Evolutionary conservation across 768 basidiomycete species (phyloP), one percentile per base, ranked within the genome.

Genomic region (Boletus huronensis): DNA sequence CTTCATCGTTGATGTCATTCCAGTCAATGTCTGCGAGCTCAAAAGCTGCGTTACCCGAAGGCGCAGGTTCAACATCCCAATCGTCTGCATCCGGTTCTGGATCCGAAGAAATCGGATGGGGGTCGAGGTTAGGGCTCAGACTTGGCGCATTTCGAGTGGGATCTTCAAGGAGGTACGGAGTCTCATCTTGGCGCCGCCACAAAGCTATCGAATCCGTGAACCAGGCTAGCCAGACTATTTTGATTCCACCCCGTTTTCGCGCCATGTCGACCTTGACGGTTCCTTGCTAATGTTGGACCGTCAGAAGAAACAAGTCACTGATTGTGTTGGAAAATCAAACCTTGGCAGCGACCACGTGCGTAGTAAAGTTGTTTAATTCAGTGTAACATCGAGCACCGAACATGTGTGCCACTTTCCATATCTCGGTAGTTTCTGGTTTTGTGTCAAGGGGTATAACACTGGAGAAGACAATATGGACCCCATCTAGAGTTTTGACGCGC

Each of bases 361-460:
- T 98, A 21, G 90, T 80, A 2, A 79, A 73, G 26, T 68, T 70
- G 5, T 77, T 78, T 38, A 97, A 67, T 58, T 92, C 85, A 16
- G 80, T 85, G 44, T 84, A 80, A 69, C 88, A 91, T 44, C 76
- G 77, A 3, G 96, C 96, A 9, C 96, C 96, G 62, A 97, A 98
- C 73, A 89, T 86, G 45, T 81, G 79, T 13, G 96, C 93, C 68
- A 87, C 78, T 60, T 82, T 79, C 93, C 93, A 96, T 47, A 93
- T 83, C 63, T 93, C 92, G 48, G 82, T 90, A 45, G 78, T 77
- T 69, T 93, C 87, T 35, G 92, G 88, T 52, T 74, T 77, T 3
- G 84, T 85, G 63, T 93, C 88, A n/a, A 95, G 80, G 5, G 96
- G 94, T 52, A 98, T 94, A 38, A 99, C 84, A 53, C 94, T 92